A percentile compares a stretch with the other conserved stretches of the same genome.
phyloP scores from a whole-genome alignment of 2,329 filamentous ascomycete genomes.

The Metarhizium robertsii region DNA sequence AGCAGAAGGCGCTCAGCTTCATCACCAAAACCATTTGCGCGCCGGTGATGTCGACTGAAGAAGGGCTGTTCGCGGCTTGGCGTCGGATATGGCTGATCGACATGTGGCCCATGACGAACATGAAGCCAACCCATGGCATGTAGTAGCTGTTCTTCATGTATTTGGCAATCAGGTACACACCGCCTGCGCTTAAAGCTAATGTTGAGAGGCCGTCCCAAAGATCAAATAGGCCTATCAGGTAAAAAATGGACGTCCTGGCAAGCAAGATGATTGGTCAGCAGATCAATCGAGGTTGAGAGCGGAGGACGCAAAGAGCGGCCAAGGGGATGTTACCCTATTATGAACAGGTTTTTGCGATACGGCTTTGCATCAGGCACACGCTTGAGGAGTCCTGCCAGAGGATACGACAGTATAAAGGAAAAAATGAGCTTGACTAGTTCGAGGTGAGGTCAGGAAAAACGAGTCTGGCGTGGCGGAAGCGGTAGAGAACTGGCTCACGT shows the following conservation, averaged over 20 bases:
- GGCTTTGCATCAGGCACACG: conserved; percentile 79
- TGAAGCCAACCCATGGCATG: conserved; percentile 96
- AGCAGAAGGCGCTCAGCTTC: conserved; percentile 94
- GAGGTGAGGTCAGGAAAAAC: background rate
- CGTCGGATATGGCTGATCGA: conserved; percentile 80
- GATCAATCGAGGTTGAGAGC: background rate
- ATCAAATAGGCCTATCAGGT: conserved; percentile 86
- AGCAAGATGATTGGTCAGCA: background rate
- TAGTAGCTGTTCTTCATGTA: conserved; percentile 71
- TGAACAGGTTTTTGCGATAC: conserved; percentile 80
- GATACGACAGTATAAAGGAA: conserved; percentile 86
- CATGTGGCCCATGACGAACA: conserved; percentile 94
- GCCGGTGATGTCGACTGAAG: conserved; percentile 76
- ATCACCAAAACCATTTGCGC: conserved; percentile 98
- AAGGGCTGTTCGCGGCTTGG: conserved; percentile 58
- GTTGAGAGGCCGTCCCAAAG: conserved; percentile 80
- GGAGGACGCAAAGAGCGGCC: background rate
- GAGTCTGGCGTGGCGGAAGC: background rate
- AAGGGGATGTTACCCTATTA: conserved; percentile 49
- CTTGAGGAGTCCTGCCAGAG: conserved; percentile 80
- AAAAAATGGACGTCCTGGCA: conserved; percentile 69
- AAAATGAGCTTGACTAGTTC: conserved; percentile 79
- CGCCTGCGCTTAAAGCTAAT: conserved; percentile 67
- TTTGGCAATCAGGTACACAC: conserved; percentile 73
- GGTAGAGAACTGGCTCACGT: conserved; percentile 16